Evolutionary conservation across 352 stramenopile species (phyloP), one percentile per base, ranked within the genome.

Genomic region (Globisporangium spinosum): DNA sequence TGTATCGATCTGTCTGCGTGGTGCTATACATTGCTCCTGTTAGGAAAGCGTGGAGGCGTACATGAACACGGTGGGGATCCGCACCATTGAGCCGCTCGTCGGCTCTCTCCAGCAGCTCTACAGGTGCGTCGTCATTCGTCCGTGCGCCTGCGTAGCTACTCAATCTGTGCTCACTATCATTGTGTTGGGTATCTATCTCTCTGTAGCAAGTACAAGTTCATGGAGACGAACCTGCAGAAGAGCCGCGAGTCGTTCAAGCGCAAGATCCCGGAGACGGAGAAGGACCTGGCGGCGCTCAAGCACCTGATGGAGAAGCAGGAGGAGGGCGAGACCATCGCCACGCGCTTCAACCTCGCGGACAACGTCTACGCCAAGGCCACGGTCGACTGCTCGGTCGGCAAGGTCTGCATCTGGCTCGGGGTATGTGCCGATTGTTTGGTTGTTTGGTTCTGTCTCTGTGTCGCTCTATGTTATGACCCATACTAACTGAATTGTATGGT

Each of bases 361-460:
- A 98, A 96, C 67, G 87, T 99, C 34, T 98, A 98, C 76, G 92
- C 92, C 61, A 98, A 98, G 69, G 97, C 97, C 0, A 88, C 96
- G 43, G 80, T 99, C 29, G 92, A 98, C 77, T 87, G 76, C 34
- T 82, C 79, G 0, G 74, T 91, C 47, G 92, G 93, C 35, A 98
- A 91, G 65, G 97, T 99, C 25, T 98, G 97, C 84, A 90, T 99
- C 67, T 99, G 97, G 97, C 80, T 99, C 15, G 97, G 97, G n/a
- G 79, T 87, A 77, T 60, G 79, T 79, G 6, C 3, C 29, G 29
- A 32, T 32, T 32, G 29, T 32, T 32, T 32, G 29, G 29, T 4
- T 32, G 4, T 32, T 32, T 32, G 29, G 29, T n/a, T n/a, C n/a
- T n/a, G n/a, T n/a, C 6, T 15, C 12, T 59, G 0, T 59, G 17